These are phyloP conservation scores for Amauroascus verrucosus DNA, from an alignment of 2,329 filamentous ascomycete genomes.

Conservation along the genomic window DNA sequence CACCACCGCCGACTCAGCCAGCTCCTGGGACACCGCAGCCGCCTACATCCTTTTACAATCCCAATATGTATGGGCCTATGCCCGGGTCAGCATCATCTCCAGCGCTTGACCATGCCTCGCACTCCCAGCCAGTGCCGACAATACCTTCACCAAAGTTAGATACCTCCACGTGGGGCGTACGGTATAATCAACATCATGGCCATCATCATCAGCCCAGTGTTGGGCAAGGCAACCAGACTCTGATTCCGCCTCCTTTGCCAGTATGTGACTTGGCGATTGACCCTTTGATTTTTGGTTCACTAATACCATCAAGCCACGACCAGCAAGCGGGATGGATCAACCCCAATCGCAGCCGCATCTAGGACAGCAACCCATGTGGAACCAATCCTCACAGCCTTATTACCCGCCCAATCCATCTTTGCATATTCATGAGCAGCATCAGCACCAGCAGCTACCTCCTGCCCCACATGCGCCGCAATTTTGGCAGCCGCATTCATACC, in stretches of 20 bases:
- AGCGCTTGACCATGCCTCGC: constrained; percentile 11
- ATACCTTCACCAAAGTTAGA: constrained; percentile 19
- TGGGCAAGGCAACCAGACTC: constrained; percentile 15
- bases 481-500: constrained; percentile 20
- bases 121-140: constrained; percentile 16
- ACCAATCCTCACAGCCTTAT: constrained; percentile 13
- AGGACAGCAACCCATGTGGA: constrained; percentile 12
- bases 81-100: constrained; percentile 17
- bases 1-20: constrained; percentile 18
- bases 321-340: constrained; percentile 25
- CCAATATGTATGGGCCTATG: constrained; percentile 29
- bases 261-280: constrained; percentile 20
- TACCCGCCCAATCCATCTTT: constrained; percentile 13
- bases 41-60: constrained; percentile 24
- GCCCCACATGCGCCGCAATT: constrained; percentile 16
- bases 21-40: constrained; percentile 20
- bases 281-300: background rate
- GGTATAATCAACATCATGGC: constrained; percentile 26
- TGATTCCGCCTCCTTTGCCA: constrained; percentile 29
- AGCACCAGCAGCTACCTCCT: constrained; percentile 8
- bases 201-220: constrained; percentile 14
- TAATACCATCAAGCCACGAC: constrained; percentile 27
- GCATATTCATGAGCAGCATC: constrained; percentile 12
- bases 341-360: constrained; percentile 18
- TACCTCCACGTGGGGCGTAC: constrained; percentile 36